Base-by-base conservation (phyloP, 2,329 filamentous ascomycete species). In the Chrysosporium queenslandicum region DNA sequence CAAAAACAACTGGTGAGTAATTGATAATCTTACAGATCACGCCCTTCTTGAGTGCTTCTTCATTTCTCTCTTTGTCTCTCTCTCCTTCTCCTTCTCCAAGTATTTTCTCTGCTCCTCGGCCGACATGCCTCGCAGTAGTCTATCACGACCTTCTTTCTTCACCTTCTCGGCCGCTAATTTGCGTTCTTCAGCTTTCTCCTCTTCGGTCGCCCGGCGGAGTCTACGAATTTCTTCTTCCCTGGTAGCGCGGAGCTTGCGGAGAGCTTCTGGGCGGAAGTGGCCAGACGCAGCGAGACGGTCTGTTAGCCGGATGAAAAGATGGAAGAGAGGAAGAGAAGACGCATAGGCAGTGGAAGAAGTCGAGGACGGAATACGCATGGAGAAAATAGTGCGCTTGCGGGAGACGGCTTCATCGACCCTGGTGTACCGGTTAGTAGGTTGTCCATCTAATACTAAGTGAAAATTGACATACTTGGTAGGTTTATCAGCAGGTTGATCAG, bases 131-230 rank as follows among this genome's bases (percentile, higher is more conserved):
- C 83, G 85, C 58, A 92, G 77, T 66, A 90, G 82, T 60, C 83
- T 82, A 63, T 96, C 91, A 50, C 90, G 81, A 78, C 97, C 94
- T 63, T 86, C 82, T 74, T 96, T 95, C 71, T 85, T 90, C 67
- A 84, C 74, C 70, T 80, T 70, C 76, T 81, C 64, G 55, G 71
- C 60, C 60, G 68, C 55, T 63, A 63, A 47, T 63, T 76, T 75
- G 52, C 79, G 70, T 67, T 82, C 80, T 64, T 82, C 80, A 12
- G 78, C 77, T 66, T 80, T 80, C 64, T 82, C 80, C 49, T 79
- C 87, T 58, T 96, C 88, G 50, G 84, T 81, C 0, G 79, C 74
- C 71, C 86, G 89, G 68, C 85, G 82, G 63, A 98, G 82, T 73
- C 86, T 86, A 64, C 79, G 79, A 62, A 86, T 79, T 63, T 87